Evolutionary conservation across 1,284 basidiomycete species (phyloP).

Genomic region (Microbotryum lychnidis-dioicae): DNA sequence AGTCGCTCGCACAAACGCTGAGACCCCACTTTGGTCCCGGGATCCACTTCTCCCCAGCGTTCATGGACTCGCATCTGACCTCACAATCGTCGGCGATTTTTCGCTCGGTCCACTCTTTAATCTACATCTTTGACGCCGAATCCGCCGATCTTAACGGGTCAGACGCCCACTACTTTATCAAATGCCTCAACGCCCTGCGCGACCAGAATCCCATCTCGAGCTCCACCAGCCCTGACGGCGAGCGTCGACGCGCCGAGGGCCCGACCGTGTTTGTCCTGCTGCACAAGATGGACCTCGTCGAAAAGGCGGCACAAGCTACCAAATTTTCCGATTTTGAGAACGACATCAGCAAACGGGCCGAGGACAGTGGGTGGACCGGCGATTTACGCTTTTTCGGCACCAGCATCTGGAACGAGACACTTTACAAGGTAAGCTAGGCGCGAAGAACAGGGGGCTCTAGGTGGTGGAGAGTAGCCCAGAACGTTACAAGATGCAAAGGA

Average conservation of each 20-base stretch:
- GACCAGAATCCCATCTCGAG: conserved; percentile 39
- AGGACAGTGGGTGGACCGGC: conserved; percentile 32
- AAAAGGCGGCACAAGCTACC: conserved; percentile 47
- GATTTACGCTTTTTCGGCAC: conserved; percentile 60
- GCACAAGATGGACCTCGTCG: conserved; percentile 84
- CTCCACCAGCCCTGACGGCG: neutral
- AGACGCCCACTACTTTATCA: conserved; percentile 77
- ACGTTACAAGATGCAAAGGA: neutral
- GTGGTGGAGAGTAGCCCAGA: neutral
- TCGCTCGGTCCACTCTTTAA: conserved; percentile 88
- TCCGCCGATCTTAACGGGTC: conserved; percentile 34
- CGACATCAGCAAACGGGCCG: conserved; percentile 21
- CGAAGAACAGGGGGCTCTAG: neutral
- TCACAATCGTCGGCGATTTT: conserved; percentile 87
- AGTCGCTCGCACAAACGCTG: neutral
- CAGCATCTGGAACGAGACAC: conserved; percentile 93
- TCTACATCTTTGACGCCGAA: conserved; percentile 90
- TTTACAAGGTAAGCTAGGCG: conserved; percentile 67
- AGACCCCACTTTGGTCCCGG: neutral
- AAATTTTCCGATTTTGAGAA: conserved; percentile 40
- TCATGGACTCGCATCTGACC: conserved; percentile 92
- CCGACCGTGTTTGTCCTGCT: conserved; percentile 62
- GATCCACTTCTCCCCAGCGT: conserved; percentile 46
- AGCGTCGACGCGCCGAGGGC: conserved; percentile 1
- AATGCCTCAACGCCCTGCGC: conserved; percentile 69